These are phyloP conservation scores for Hypoxylon sp. DNA, from an alignment of 2,329 filamentous ascomycete species.

Conservation along the genomic window DNA sequence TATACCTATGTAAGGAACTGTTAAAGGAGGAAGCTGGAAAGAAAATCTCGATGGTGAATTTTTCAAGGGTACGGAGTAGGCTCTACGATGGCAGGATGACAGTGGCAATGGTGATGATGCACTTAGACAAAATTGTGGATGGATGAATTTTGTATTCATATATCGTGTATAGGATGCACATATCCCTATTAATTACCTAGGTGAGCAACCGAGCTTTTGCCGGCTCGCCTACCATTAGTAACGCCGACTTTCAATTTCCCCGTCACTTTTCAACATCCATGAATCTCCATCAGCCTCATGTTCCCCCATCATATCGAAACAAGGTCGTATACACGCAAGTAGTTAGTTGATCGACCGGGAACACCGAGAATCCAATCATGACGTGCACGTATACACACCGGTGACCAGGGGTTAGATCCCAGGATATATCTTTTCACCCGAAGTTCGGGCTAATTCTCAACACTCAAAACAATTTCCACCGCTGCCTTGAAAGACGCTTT, in stretches of 20 bases:
- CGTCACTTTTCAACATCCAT: slow-evolving; percentile 10
- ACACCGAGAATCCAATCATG: slow-evolving; percentile 39
- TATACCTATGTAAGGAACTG: too few species aligned
- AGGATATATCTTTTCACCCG: slow-evolving; percentile 28
- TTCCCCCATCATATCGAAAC: slow-evolving; percentile 9
- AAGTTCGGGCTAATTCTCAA: slow-evolving; percentile 4
- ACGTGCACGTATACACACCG: slow-evolving; percentile 20
- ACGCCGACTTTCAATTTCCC: neutral
- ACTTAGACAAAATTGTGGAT: neutral
- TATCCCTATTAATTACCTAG: neutral
- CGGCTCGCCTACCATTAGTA: neutral
- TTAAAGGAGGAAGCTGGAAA: too few species aligned
- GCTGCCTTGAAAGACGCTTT: neutral
- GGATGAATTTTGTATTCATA: neutral
- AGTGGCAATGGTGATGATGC: neutral
- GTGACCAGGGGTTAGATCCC: slow-evolving; percentile 15
- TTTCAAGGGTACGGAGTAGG: too few species aligned
- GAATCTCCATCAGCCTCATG: slow-evolving; percentile 35
- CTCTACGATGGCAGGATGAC: neutral
- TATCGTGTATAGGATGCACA: neutral
- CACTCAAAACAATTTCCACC: neutral
- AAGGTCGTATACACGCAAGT: slow-evolving; percentile 19
- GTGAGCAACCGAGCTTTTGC: slow-evolving; percentile 11
- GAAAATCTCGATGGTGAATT: slow-evolving; percentile 24
- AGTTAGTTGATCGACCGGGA: slow-evolving; percentile 38